Conservation (phyloP, 2,329 filamentous ascomycete species). For the Trichoderma sp. region DNA sequence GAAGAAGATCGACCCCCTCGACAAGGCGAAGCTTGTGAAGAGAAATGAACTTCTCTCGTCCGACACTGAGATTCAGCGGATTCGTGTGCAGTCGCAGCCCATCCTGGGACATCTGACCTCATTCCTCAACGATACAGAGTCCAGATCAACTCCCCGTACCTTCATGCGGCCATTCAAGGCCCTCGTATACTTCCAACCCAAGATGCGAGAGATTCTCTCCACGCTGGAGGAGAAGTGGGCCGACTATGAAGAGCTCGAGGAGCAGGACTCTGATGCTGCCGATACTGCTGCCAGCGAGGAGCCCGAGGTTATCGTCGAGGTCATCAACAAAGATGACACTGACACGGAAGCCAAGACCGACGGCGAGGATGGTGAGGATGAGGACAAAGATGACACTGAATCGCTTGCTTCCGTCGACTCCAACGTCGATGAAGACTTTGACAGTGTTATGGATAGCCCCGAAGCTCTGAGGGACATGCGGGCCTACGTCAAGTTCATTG, state of each 20-base stretch:
- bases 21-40: slow-evolving; percentile 28
- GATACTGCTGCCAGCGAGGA: slow-evolving; percentile 26
- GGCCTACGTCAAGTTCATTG: slow-evolving; percentile 45
- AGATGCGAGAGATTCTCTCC: slow-evolving; percentile 40
- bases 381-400: slow-evolving; percentile 31
- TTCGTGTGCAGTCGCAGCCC: slow-evolving; percentile 43
- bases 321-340: neutral
- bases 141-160: slow-evolving; percentile 37
- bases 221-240: slow-evolving; percentile 43
- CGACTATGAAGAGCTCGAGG: slow-evolving; percentile 35
- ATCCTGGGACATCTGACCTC: slow-evolving; percentile 40
- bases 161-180: slow-evolving; percentile 43
- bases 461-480: slow-evolving; percentile 43
- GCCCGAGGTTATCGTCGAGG: slow-evolving; percentile 32
- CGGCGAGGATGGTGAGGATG: slow-evolving; percentile 22
- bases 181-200: slow-evolving; percentile 41
- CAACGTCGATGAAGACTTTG: slow-evolving; percentile 36
- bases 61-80: slow-evolving; percentile 34
- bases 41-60: slow-evolving; percentile 27
- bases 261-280: slow-evolving; percentile 26
- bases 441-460: slow-evolving; percentile 38
- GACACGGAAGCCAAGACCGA: slow-evolving; percentile 5
- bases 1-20: slow-evolving; percentile 21
- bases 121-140: slow-evolving; percentile 38
- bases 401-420: slow-evolving; percentile 39